Evolutionary conservation across 768 basidiomycete species (phyloP).

Genomic region (Rhizopogon vinicolor): DNA sequence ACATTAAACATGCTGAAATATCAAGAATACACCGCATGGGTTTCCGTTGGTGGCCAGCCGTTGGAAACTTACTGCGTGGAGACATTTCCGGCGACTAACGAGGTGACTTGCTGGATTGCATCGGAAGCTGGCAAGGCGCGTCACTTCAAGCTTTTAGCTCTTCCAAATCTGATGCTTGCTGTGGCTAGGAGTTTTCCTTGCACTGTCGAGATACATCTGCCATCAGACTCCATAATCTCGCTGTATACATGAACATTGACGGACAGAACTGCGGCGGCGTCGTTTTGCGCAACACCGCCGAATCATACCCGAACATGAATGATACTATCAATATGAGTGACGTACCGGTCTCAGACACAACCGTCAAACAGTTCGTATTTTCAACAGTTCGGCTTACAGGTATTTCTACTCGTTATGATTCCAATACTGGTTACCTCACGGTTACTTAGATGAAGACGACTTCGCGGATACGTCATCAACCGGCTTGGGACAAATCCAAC

Average conservation of each 20-base stretch:
- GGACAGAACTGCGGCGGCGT: slow-evolving; percentile 9
- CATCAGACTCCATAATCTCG: not conserved
- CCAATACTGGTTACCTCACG: slow-evolving; percentile 3
- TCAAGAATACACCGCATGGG: slow-evolving; percentile 17
- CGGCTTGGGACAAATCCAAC: slow-evolving; percentile 1
- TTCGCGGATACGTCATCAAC: slow-evolving; percentile 10
- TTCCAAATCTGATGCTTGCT: not conserved
- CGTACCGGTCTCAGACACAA: slow-evolving; percentile 7
- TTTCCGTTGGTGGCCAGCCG: slow-evolving; percentile 22
- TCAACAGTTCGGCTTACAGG: slow-evolving; percentile 24
- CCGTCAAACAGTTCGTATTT: slow-evolving; percentile 18
- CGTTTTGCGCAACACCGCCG: not conserved
- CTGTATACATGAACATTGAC: slow-evolving; percentile 12
- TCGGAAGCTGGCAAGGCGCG: slow-evolving; percentile 23
- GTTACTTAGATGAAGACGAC: slow-evolving; percentile 22
- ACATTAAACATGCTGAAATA: slow-evolving; percentile 16
- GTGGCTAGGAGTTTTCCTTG: slow-evolving; percentile 21
- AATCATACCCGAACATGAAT: not conserved
- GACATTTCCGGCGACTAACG: slow-evolving; percentile 6
- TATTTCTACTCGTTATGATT: slow-evolving; percentile 6
- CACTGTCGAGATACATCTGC: slow-evolving; percentile 1
- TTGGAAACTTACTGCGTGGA: slow-evolving; percentile 23
- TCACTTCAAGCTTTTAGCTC: not conserved
- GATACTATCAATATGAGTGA: not conserved
- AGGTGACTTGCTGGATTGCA: slow-evolving; percentile 25